Base-by-base conservation (phyloP, 2,329 filamentous ascomycete species). In the Aspergillus sergii region DNA sequence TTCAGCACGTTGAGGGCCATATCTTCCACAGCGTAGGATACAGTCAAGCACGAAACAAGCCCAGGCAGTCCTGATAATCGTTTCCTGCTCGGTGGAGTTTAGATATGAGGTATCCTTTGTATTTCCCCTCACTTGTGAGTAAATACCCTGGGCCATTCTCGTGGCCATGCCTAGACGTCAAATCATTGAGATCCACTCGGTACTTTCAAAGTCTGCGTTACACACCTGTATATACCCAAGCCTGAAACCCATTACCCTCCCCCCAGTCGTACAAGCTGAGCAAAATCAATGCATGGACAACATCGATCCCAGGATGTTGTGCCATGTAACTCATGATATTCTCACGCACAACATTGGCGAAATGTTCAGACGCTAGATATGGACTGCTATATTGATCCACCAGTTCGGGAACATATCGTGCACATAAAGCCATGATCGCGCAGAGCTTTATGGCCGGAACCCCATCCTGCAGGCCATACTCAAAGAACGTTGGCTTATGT, bases 241-340 rank as follows among this genome's bases (percentile, higher is more conserved):
- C 54, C 36, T 57, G 54, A 57, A 28, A 57, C 16, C 54, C 54
- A 39, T 45, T 45, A 6, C 54, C 32, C 23, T 57, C 26, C 1
- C 36, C 54, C 54, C 54, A 57, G n/a, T 57, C 54, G 34, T 57
- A 43, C 34, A 57, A 28, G n/a, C 16, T 57, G 26, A 57, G 54
- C 7, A 57, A 21, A n/a, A 57, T 39, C 8, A 57, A 28, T 9
- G 34, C 32, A 5, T 57, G 54, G 3, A n/a, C 54, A 2, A 23
- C 23, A 19, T 43, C 32, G 6, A 30, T 50, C 2, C 14, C 46
- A 19, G 46, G 26, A 50, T 19, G 1, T 19, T 30, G 46, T 9
- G 26, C 46, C 26, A 30, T n/a, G 3, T 50, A 50, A 2, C 14
- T 30, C 46, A 50, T 50, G 14, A 19, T 28, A 50, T 50, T 28